Conservation (phyloP, 2,329 filamentous ascomycete species). For the Metarhizium rileyi region DNA sequence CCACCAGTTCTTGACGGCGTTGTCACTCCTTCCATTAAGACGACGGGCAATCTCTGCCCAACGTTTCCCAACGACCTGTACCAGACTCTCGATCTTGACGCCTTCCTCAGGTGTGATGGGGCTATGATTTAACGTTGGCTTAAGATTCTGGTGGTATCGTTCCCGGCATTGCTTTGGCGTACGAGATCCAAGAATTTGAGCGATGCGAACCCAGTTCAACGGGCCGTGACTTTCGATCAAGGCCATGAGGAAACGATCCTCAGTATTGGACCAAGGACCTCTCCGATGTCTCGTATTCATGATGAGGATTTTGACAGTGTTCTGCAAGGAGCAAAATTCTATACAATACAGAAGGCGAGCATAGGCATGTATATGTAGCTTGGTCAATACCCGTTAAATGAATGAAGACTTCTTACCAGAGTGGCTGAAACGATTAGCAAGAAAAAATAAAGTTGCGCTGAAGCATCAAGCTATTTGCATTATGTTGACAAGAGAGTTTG, state of each 20-base stretch:
- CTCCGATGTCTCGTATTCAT: constrained; percentile 28
- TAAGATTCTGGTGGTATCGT: constrained; percentile 88
- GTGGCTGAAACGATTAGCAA: background rate
- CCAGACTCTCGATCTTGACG: constrained; percentile 64
- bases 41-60: constrained; percentile 89
- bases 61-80: constrained; percentile 68
- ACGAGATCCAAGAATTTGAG: constrained; percentile 62
- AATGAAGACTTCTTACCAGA: background rate
- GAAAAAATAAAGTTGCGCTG: background rate
- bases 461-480: background rate
- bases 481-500: background rate
- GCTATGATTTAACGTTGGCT: constrained; percentile 61
- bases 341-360: no score
- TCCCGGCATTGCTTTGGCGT: constrained; percentile 94
- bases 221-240: constrained; percentile 64
- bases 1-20: constrained; percentile 97
- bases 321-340: background rate
- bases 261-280: constrained; percentile 74
- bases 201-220: constrained; percentile 85
- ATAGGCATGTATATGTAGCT: no score
- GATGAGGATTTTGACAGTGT: background rate
- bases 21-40: constrained; percentile 79
- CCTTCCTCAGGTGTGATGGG: constrained; percentile 66
- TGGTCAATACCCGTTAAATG: background rate
- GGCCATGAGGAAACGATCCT: constrained; percentile 61